These are phyloP conservation scores for Talaromyces wortmannii DNA, from an alignment of 495 filamentous ascomycete species.

Conservation along the genomic window DNA sequence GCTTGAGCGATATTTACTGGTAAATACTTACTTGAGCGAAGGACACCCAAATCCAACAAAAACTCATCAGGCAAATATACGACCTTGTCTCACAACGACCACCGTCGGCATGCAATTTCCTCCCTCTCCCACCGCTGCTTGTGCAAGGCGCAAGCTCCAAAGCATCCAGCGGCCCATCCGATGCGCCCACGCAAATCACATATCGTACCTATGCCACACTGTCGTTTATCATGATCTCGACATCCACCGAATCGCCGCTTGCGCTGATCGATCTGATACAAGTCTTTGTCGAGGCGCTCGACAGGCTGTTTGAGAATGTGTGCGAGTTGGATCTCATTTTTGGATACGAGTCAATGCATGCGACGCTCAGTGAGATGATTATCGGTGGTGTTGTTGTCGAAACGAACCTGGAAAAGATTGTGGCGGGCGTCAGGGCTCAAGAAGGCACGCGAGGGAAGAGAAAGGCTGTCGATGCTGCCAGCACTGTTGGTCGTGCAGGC, in stretches of 20 bases:
- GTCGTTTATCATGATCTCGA: constrained; percentile 96
- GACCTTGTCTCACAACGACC: constrained; percentile 89
- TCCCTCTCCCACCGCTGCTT: constrained; percentile 69
- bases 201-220: constrained; percentile 98
- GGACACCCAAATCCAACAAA: constrained; percentile 94
- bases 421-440: constrained; percentile 73
- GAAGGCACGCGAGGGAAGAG: constrained; percentile 76
- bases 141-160: constrained; percentile 54
- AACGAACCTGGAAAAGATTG: constrained; percentile 80
- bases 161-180: constrained; percentile 56
- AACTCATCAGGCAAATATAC: constrained; percentile 95
- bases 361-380: constrained; percentile 87
- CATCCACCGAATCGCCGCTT: constrained; percentile 93
- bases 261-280: constrained; percentile 95
- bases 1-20: no score
- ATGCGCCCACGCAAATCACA: constrained; percentile 89
- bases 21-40: constrained; percentile 21
- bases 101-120: constrained; percentile 89
- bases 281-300: constrained; percentile 93
- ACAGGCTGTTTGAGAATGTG: constrained; percentile 94
- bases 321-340: constrained; percentile 98
- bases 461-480: constrained; percentile 39
- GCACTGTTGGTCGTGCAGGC: constrained; percentile 28
- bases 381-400: constrained; percentile 94
- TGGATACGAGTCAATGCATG: constrained; percentile 96